phyloP scores from a whole-genome alignment of 805 yeast genomes.

The Millerozyma miso region DNA sequence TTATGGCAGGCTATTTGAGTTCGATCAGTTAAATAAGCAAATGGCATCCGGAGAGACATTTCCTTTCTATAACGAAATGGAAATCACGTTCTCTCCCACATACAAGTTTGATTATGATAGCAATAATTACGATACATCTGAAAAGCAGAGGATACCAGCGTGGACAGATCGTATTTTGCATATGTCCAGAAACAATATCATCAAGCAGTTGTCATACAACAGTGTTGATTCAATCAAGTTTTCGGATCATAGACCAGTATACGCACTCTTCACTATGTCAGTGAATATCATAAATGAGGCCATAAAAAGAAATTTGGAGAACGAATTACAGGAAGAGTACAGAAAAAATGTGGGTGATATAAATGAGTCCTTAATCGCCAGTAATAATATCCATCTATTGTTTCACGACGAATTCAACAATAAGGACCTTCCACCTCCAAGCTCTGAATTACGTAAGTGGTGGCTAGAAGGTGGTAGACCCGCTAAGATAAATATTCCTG shows the following conservation, averaged over 20 bases:
- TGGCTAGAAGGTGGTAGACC: constrained; percentile 81
- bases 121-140: constrained; percentile 76
- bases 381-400: constrained; percentile 20
- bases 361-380: constrained; percentile 29
- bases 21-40: constrained; percentile 78
- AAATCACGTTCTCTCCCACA: constrained; percentile 79
- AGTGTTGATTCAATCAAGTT: constrained; percentile 54
- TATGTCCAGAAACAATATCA: constrained; percentile 48
- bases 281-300: constrained; percentile 65
- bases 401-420: constrained; percentile 23
- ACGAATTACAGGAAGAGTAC: constrained; percentile 54
- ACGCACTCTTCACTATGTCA: constrained; percentile 60
- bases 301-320: constrained; percentile 49
- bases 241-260: constrained; percentile 91
- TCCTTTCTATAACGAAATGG: constrained; percentile 70
- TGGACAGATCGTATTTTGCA: constrained; percentile 92
- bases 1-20: constrained; percentile 48
- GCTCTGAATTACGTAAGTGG: constrained; percentile 81
- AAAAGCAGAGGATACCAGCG: constrained; percentile 88
- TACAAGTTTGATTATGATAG: constrained; percentile 90
- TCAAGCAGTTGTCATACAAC: constrained; percentile 59
- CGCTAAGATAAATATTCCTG: constrained; percentile 60
- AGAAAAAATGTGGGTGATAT: constrained; percentile 44
- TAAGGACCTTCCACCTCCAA: constrained; percentile 76
- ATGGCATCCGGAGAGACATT: constrained; percentile 68